Base-by-base conservation (phyloP, 164 flowering plant genomes). In the Kalanchoe fedtschenkoi region DNA sequence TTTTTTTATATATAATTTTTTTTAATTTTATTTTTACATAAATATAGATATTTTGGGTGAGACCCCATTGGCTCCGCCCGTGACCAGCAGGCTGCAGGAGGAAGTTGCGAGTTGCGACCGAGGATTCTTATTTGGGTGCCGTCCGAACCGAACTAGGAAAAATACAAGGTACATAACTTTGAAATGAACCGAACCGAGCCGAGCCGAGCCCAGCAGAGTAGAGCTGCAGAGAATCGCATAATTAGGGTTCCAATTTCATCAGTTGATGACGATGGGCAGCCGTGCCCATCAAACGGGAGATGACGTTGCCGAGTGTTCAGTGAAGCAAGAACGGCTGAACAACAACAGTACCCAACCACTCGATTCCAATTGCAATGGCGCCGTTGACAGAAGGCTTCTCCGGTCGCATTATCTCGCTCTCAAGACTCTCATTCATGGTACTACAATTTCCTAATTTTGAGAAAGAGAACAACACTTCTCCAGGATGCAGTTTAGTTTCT, bases 321-420 rank as follows among this genome's bases (percentile, higher is more conserved):
- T 46, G 53, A 46, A 46, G 53, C 8, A 0, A 21, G 28, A 46
- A 21, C 53, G 22, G 21, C 24, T 6, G 53, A 21, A 21, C 24
- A 46, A 21, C 24, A 46, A 21, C 26, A 21, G 15, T 30, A 67
- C 41, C 0, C 69, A 41, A 42, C 9, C 62, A 30, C 61, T 61
- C 17, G 55, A 28, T 32, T 54, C 63, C 26, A 39, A 19, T 29
- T 63, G 30, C 10, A 71, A 74, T 32, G 73, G 55, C n/a, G 30
- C 41, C 3, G 19, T 58, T 0, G 79, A 78, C 0, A 63, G 84
- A 21, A 58, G 95, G 30, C 76, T 70, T 32, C 77, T 86, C 26
- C 79, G 88, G 5, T 80, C 86, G 17, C 69, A 66, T 26, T 84
- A 84, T 61, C 75, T 71, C 28, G 79, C 75, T 0, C 68, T 88